Evolutionary conservation across 371 early-diverging fungal species (phyloP).

Genomic region (Mucor circinelloides): DNA sequence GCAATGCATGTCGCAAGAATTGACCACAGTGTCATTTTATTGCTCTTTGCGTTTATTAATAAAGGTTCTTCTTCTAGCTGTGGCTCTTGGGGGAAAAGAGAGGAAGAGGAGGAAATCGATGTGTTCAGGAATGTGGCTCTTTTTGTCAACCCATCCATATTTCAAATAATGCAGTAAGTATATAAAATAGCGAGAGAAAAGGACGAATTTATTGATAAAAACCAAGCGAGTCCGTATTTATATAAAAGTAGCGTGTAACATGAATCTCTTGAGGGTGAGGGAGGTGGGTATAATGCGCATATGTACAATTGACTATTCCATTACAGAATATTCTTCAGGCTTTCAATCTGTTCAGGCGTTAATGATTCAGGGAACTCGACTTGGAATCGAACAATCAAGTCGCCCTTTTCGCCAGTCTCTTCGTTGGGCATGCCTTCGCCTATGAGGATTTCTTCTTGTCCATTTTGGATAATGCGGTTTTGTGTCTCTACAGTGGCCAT

Average conservation of each 20-base stretch:
- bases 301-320: not conserved
- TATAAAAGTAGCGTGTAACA: not conserved
- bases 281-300: not conserved
- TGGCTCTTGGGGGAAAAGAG: not conserved
- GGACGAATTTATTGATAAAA: not conserved
- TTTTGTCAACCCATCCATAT: not conserved
- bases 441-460: constrained; percentile 66
- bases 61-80: not conserved
- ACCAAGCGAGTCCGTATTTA: not conserved
- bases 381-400: constrained; percentile 72
- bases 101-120: not conserved
- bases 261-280: not conserved
- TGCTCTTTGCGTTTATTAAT: not conserved
- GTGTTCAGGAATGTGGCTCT: not conserved
- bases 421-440: constrained; percentile 94
- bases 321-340: not conserved
- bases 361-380: constrained; percentile 70
- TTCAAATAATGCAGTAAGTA: not conserved
- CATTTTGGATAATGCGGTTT: constrained; percentile 60
- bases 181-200: not conserved
- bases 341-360: not conserved
- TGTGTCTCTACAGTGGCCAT: constrained; percentile 29
- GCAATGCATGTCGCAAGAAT: constrained; percentile 23
- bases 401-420: constrained; percentile 84
- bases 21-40: constrained; percentile 30